Base-by-base conservation (phyloP, 805 yeast species). In the Candida multigemmis region DNA sequence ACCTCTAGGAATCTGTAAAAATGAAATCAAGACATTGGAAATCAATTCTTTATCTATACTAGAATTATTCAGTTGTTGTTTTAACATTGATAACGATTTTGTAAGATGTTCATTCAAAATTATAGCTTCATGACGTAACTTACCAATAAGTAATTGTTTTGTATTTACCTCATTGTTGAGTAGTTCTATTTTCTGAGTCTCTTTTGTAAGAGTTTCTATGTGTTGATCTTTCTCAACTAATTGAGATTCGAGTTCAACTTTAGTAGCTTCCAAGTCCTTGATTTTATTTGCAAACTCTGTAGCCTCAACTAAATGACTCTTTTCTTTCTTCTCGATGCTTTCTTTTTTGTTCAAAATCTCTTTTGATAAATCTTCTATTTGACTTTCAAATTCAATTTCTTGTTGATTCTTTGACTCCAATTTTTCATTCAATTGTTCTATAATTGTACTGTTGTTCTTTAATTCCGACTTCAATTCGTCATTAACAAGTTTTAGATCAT, bases 91-190 rank as follows among this genome's bases (percentile, higher is more conserved):
- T 35, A 89, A 57, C 1, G 97, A 94, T 44, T 91, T 89, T n/a
- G 95, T 86, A 29, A 91, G 58, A 55, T 91, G 97, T 47, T 91
- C 98, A 49, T 91, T 91, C 32, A 89, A 58, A 14, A 84, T 83
- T 7, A 91, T 89, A 2, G 94, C 89, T 50, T 91, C 98, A 50
- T 89, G 97, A 28, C 96, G 72, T 26, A 91, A 66, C 48, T 89
- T 91, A 2, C 97, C 97, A 27, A 91, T 74, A 26, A 77, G 69
- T 18, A 87, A 57, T 32, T 77, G 84, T 51, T 84, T 86, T 34
- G 44, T 48, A 23, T 58, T 53, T 12, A 60, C 35, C 68, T 86
- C 59, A 62, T 75, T 23, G 67, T 60, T 46, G 65, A 86, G 28
- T 50, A 57, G 44, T 67, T 81, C 27, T 64, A 60, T 42, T 37